Conservation (phyloP, 352 stramenopile species). For the Phytophthora quininea region DNA sequence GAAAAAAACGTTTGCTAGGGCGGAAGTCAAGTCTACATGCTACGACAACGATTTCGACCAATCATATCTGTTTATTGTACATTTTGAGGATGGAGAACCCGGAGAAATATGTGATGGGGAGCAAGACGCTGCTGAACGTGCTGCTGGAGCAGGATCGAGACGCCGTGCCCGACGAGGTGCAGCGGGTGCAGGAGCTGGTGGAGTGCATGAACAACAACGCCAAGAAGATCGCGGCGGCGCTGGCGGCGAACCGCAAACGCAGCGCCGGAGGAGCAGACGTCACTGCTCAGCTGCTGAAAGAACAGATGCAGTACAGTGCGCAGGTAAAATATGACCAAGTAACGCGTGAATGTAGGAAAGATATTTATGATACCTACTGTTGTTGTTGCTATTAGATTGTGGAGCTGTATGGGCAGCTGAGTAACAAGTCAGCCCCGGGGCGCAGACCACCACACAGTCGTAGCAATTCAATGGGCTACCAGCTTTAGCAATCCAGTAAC, state of each 20-base stretch:
- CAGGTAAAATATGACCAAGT: conserved; percentile 25
- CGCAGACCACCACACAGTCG: conserved; percentile 1
- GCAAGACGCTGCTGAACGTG: conserved; percentile 41
- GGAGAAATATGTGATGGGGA: conserved; percentile 36
- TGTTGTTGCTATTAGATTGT: conserved; percentile 34
- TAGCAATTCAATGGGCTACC: background rate
- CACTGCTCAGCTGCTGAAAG: conserved; percentile 59
- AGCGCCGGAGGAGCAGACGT: conserved; percentile 27
- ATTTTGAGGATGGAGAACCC: background rate
- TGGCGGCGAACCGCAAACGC: conserved; percentile 48
- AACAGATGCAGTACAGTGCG: conserved; percentile 59
- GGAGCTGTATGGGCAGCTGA: conserved; percentile 46
- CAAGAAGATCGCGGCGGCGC: conserved; percentile 63
- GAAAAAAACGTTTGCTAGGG: no score
- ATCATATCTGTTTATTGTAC: no score
- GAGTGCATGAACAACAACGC: conserved; percentile 76
- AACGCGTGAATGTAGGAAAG: background rate
- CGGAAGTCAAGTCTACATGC: no score
- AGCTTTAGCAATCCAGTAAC: no score
- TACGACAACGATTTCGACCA: no score
- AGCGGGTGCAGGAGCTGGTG: conserved; percentile 65
- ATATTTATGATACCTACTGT: background rate
- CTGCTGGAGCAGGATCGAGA: conserved; percentile 23
- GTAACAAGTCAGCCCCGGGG: conserved; percentile 26
- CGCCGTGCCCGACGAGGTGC: conserved; percentile 50